These are phyloP conservation scores for Ampelomyces quisqualis DNA, from an alignment of 2,329 filamentous ascomycete genomes.

Conservation along the genomic window DNA sequence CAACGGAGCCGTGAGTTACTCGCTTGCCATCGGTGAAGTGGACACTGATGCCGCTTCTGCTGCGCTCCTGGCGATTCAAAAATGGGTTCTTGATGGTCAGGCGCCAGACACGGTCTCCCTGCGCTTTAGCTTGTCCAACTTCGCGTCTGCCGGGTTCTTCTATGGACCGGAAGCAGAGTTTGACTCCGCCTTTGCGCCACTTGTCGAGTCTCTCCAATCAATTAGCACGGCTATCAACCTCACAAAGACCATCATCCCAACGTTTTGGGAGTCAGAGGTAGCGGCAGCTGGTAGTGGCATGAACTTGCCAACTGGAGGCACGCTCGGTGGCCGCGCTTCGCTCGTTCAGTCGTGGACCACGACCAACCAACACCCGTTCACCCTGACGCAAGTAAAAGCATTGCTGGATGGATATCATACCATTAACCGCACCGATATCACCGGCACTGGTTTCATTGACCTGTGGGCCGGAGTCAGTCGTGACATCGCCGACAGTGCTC, in stretches of 20 bases:
- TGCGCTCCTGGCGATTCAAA: slow-evolving; percentile 16
- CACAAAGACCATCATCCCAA: slow-evolving; percentile 7
- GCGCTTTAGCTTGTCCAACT: slow-evolving; percentile 16
- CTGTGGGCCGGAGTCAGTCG: slow-evolving; percentile 15
- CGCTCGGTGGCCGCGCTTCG: slow-evolving; percentile 14
- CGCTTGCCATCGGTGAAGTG: slow-evolving; percentile 13
- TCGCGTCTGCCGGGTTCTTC: slow-evolving; percentile 17
- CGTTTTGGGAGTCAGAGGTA: slow-evolving; percentile 19
- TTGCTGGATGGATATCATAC: slow-evolving; percentile 13
- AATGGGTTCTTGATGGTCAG: slow-evolving; percentile 15
- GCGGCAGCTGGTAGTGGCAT: slow-evolving; percentile 7
- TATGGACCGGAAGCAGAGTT: slow-evolving; percentile 20
- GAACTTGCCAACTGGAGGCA: slow-evolving; percentile 13
- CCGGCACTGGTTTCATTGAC: slow-evolving; percentile 16
- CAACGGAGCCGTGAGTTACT: slow-evolving; percentile 15
- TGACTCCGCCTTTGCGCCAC: slow-evolving; percentile 11
- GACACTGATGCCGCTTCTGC: slow-evolving; percentile 13
- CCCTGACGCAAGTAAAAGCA: slow-evolving; percentile 11
- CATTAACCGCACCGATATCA: slow-evolving; percentile 14
- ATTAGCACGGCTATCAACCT: no score
- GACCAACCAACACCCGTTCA: slow-evolving; percentile 13
- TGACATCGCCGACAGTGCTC: slow-evolving; percentile 9
- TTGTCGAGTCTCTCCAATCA: slow-evolving; percentile 15
- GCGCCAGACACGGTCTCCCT: slow-evolving; percentile 20
- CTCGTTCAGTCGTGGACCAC: slow-evolving; percentile 18